phyloP scores from a whole-genome alignment of 2,329 filamentous ascomycete species.

The Trichoderma atroviride region DNA sequence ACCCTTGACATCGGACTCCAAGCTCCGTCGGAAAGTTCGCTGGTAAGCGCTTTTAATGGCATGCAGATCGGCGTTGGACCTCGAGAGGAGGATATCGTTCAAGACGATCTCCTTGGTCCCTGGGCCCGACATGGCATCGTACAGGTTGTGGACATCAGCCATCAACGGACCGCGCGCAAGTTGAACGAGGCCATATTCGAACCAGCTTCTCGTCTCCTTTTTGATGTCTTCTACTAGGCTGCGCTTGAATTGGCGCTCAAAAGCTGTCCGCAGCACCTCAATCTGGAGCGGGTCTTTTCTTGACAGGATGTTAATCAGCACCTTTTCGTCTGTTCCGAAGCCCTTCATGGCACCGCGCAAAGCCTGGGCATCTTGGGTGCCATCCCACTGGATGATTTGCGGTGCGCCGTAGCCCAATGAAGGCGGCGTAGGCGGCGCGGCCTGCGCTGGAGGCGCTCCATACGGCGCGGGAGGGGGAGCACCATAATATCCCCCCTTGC shows the following conservation, averaged over 20 bases:
- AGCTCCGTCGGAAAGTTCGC: constrained; percentile 62
- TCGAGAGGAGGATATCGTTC: constrained; percentile 81
- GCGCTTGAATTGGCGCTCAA: constrained; percentile 64
- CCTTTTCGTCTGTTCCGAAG: constrained; percentile 84
- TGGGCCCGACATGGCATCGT: constrained; percentile 72
- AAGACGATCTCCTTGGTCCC: constrained; percentile 87
- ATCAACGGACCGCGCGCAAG: constrained; percentile 77
- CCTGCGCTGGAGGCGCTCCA: constrained; percentile 45
- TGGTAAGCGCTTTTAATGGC: constrained; percentile 84
- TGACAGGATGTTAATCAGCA: constrained; percentile 70
- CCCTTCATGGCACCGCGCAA: constrained; percentile 88
- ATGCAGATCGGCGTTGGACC: constrained; percentile 83
- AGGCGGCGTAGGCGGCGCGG: constrained; percentile 66
- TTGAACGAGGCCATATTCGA: constrained; percentile 73
- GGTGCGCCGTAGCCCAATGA: constrained; percentile 75
- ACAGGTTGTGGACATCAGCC: constrained; percentile 72
- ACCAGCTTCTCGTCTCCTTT: constrained; percentile 74
- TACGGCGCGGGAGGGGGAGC: constrained; percentile 43
- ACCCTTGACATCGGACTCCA: constrained; percentile 72
- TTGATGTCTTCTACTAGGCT: constrained; percentile 75
- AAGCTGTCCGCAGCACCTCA: constrained; percentile 67
- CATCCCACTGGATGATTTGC: constrained; percentile 71
- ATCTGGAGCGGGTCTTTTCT: constrained; percentile 79
- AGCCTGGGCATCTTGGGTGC: constrained; percentile 66
- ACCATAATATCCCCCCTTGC: constrained; percentile 40